Conservation (phyloP, 352 stramenopile species). For the Elongisporangium undulatum region DNA sequence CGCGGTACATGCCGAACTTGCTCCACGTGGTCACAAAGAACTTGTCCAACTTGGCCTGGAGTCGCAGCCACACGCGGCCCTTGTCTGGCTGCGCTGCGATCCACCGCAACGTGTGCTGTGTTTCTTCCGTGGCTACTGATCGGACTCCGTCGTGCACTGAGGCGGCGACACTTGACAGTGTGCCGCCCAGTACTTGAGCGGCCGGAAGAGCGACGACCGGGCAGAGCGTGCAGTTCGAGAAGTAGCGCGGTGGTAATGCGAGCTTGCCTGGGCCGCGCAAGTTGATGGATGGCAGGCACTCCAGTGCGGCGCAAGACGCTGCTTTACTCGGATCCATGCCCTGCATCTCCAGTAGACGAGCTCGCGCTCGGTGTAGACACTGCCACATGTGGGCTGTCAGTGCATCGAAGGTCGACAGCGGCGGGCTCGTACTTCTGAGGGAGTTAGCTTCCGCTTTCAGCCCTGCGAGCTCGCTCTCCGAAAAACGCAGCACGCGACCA, state of each 20-base stretch:
- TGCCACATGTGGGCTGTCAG: neutral
- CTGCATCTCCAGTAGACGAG: neutral
- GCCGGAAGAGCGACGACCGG: conserved; percentile 13
- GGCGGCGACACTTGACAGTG: conserved; percentile 1
- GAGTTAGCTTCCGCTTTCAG: conserved; percentile 14
- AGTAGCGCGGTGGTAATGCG: conserved; percentile 13
- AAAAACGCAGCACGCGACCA: conserved; percentile 12
- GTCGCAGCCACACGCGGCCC: conserved; percentile 9
- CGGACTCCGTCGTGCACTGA: neutral
- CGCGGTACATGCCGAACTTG: conserved; percentile 22
- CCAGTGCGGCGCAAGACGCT: conserved; percentile 3
- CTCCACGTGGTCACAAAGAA: conserved; percentile 19
- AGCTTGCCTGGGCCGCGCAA: conserved; percentile 14
- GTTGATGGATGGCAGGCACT: conserved; percentile 15
- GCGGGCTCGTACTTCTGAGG: neutral
- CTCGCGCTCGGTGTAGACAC: neutral
- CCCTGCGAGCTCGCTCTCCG: conserved; percentile 7
- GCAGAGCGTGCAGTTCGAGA: conserved; percentile 16
- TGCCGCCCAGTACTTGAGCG: conserved; percentile 5
- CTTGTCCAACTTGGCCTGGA: conserved; percentile 10
- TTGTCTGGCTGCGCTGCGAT: conserved; percentile 16
- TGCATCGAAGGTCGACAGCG: conserved; percentile 2
- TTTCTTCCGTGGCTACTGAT: conserved; percentile 2
- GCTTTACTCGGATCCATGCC: conserved; percentile 8
- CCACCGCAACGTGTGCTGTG: conserved; percentile 13